Percentiles rank a stretch among this genome's conserved stretches.
These are phyloP conservation scores for Funneliformis mosseae DNA, from an alignment of 192 early-diverging fungal species.

Conservation along the genomic window DNA sequence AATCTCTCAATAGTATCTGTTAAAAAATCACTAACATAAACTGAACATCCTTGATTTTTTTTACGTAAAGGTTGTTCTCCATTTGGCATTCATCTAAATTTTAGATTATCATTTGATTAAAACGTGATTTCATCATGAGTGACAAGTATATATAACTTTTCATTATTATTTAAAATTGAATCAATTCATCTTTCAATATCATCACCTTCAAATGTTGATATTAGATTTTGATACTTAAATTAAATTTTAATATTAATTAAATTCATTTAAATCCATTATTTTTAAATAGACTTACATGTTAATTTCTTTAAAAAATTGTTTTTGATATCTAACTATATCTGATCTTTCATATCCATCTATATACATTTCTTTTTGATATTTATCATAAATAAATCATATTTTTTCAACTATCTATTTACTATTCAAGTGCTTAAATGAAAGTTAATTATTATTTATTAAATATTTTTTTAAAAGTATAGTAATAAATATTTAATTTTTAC, in stretches of 20 bases:
- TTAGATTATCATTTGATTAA: constrained; percentile 26
- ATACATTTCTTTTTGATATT: no score
- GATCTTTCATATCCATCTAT: background rate
- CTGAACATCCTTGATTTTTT: constrained; percentile 22
- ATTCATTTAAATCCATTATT: background rate
- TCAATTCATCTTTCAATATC: background rate
- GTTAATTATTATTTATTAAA: background rate
- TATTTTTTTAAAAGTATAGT: no score
- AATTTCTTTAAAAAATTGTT: constrained; percentile 23
- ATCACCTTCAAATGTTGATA: constrained; percentile 5
- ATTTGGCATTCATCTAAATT: background rate
- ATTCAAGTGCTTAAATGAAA: background rate
- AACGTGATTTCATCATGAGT: constrained; percentile 34
- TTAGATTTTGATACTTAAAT: background rate
- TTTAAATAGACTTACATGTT: background rate
- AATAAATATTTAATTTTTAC: no score
- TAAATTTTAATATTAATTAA: background rate
- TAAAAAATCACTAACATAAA: constrained; percentile 33
- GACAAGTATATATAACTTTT: constrained; percentile 18
- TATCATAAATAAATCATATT: constrained; percentile 14
- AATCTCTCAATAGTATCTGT: constrained; percentile 11
- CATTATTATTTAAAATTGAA: background rate
- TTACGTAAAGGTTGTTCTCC: constrained; percentile 28
- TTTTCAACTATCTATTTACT: constrained; percentile 10
- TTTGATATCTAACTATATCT: constrained; percentile 35